A percentile compares a stretch with the other conserved stretches of the same genome.
These are phyloP conservation scores for Suillus placidus DNA, from an alignment of 768 basidiomycete genomes.

Conservation along the genomic window DNA sequence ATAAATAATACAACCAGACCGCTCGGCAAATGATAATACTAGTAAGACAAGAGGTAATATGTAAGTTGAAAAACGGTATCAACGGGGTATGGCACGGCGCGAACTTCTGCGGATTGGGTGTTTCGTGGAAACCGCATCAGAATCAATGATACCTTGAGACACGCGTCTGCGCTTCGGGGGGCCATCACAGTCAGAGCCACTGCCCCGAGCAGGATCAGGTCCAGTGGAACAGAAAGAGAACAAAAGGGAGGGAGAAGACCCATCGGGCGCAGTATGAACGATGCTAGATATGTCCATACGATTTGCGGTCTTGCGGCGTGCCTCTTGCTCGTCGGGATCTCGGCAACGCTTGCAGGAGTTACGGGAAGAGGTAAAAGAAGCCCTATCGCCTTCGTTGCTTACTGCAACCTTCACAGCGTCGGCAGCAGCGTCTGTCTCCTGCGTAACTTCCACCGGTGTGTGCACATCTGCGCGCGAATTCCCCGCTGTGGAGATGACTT, in stretches of 20 bases:
- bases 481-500: background rate
- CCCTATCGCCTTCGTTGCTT: background rate
- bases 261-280: background rate
- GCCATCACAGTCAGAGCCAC: background rate
- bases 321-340: background rate
- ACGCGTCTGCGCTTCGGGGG: constrained; percentile 3
- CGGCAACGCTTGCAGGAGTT: background rate
- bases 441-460: background rate
- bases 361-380: background rate
- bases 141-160: background rate
- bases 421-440: background rate
- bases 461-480: background rate
- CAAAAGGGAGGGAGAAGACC: background rate
- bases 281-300: constrained; percentile 3
- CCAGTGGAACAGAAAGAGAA: background rate
- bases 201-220: background rate
- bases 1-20: background rate
- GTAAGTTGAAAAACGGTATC: background rate
- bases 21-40: background rate
- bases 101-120: background rate
- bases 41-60: background rate
- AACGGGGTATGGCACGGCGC: background rate
- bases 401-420: too few species aligned
- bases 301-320: background rate
- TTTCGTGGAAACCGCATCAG: background rate